Evolutionary conservation across 352 stramenopile genomes (phyloP).

Genomic region (Globisporangium paroecandrum): DNA sequence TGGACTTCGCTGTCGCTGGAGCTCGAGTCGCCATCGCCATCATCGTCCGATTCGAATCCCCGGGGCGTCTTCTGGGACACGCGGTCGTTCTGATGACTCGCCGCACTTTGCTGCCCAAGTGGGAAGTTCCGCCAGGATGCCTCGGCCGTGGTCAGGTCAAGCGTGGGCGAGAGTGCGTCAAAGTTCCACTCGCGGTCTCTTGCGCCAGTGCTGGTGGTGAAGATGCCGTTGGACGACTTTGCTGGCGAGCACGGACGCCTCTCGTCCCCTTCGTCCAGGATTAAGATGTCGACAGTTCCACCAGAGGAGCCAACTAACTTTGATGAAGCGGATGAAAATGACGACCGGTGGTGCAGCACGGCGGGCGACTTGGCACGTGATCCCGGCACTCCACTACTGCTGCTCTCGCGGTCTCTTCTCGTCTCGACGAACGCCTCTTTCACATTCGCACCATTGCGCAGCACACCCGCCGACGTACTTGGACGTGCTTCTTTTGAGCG

Average conservation of each 20-base stretch:
- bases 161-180: constrained; percentile 46
- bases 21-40: constrained; percentile 24
- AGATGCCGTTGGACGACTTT: constrained; percentile 51
- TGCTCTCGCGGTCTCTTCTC: constrained; percentile 4
- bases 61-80: constrained; percentile 24
- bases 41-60: constrained; percentile 8
- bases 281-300: constrained; percentile 46
- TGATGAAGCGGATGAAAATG: constrained; percentile 13
- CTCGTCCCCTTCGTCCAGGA: constrained; percentile 51
- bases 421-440: constrained; percentile 58
- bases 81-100: constrained; percentile 38
- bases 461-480: constrained; percentile 48
- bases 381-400: background rate
- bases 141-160: constrained; percentile 44
- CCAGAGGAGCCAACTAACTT: constrained; percentile 1
- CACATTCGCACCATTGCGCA: constrained; percentile 35
- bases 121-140: constrained; percentile 25
- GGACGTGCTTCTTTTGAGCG: constrained; percentile 23
- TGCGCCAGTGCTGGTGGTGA: constrained; percentile 22
- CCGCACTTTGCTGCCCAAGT: constrained; percentile 11
- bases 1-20: constrained; percentile 57
- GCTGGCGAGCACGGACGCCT: constrained; percentile 41
- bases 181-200: constrained; percentile 53
- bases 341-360: constrained; percentile 9
- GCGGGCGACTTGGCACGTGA: constrained; percentile 4